Evolutionary conservation across 2,329 filamentous ascomycete species (phyloP).

Genomic region (Tolypocladium album): DNA sequence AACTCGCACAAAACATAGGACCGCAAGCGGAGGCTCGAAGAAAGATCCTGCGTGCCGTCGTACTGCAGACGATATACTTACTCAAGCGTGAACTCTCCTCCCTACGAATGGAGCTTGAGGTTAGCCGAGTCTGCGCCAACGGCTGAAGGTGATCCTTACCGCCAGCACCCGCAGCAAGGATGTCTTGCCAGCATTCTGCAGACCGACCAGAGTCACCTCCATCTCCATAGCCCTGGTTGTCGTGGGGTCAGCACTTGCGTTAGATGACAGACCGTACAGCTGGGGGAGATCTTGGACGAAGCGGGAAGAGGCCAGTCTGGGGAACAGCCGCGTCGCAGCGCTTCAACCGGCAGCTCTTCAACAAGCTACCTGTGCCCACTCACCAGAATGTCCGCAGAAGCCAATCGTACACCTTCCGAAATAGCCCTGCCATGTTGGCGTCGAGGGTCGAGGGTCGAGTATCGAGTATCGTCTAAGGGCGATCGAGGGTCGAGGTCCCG

Average conservation of each 20-base stretch:
- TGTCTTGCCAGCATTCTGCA: conserved; percentile 97
- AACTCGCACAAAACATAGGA: not conserved
- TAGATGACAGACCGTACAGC: not conserved
- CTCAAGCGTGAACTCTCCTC: conserved; percentile 98
- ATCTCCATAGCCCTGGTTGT: conserved; percentile 83
- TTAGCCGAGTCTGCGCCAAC: conserved; percentile 8
- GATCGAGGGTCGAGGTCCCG: not conserved
- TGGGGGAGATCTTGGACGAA: not conserved
- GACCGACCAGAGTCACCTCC: conserved; percentile 98
- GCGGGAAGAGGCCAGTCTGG: not conserved
- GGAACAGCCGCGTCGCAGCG: not conserved
- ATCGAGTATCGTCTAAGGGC: not conserved
- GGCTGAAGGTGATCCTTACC: conserved; percentile 47
- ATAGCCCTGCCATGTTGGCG: conserved; percentile 71
- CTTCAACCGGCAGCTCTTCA: not conserved
- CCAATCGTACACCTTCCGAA: conserved; percentile 96
- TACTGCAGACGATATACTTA: conserved; percentile 40
- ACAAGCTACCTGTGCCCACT: conserved; percentile 22
- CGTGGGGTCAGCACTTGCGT: not conserved
- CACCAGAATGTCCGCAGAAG: conserved; percentile 95
- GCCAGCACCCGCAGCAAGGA: conserved; percentile 87
- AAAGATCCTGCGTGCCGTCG: not conserved
- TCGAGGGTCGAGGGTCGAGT: not conserved
- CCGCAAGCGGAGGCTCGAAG: conserved; percentile 2
- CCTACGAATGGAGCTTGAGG: conserved; percentile 39